Percentiles rank a stretch among this genome's conserved stretches.
These are phyloP conservation scores for Papiliotrema fonsecae DNA, from an alignment of 1,284 basidiomycete species.

Conservation along the genomic window DNA sequence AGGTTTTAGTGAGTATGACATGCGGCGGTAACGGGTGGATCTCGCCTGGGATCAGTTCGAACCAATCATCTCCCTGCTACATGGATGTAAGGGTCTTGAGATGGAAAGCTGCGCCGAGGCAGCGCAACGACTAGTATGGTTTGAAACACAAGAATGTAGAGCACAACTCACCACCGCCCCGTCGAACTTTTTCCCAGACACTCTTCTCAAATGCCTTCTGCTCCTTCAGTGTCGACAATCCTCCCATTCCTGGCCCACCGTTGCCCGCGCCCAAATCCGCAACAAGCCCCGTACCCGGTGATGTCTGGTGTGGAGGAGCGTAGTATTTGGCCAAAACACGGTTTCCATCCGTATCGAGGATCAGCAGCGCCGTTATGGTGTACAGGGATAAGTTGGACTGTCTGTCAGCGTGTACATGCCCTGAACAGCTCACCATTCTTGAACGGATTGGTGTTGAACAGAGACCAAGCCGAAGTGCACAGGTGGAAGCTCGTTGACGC, in stretches of 20 bases:
- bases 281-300: conserved; percentile 38
- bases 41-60: conserved; percentile 66
- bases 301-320: conserved; percentile 55
- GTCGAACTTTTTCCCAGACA: conserved; percentile 90
- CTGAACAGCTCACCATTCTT: background rate
- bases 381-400: conserved; percentile 78
- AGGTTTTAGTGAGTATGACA: conserved; percentile 88
- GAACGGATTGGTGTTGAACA: no score
- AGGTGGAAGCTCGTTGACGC: background rate
- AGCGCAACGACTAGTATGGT: no score
- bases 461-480: no score
- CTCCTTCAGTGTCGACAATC: conserved; percentile 68
- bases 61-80: no score
- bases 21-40: conserved; percentile 86
- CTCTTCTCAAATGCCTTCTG: conserved; percentile 94
- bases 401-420: background rate
- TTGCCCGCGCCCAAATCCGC: conserved; percentile 49
- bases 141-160: background rate
- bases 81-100: no score
- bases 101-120: no score
- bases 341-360: conserved; percentile 90
- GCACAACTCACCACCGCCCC: conserved; percentile 65
- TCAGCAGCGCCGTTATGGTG: conserved; percentile 77
- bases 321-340: conserved; percentile 96
- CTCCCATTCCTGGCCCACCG: conserved; percentile 41